Percentiles rank a stretch among this genome's conserved stretches.
Evolutionary conservation across 2,329 filamentous ascomycete species (phyloP).

Genomic region (Fusarium sp.): DNA sequence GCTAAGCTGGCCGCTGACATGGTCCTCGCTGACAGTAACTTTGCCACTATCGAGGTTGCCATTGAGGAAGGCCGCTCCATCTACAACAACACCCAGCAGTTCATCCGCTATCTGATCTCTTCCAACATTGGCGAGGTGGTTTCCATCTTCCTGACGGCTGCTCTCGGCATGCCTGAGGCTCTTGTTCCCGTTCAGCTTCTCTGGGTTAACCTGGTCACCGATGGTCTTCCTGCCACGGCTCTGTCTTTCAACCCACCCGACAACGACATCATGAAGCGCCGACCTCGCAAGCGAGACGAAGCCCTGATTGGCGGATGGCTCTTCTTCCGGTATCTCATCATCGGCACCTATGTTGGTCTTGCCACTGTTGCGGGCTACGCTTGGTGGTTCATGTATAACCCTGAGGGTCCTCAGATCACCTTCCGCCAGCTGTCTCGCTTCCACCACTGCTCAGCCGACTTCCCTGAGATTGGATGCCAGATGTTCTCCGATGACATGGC

Average conservation of each 20-base stretch:
- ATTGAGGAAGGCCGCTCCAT: constrained; percentile 98
- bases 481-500: constrained; percentile 92
- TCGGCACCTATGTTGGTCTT: constrained; percentile 93
- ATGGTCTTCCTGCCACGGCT: constrained; percentile 95
- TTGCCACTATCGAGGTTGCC: constrained; percentile 95
- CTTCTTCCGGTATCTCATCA: constrained; percentile 97
- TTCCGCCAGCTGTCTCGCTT: constrained; percentile 93
- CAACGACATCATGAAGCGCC: constrained; percentile 95
- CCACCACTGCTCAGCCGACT: constrained; percentile 88
- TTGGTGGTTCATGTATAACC: constrained; percentile 99
- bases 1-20: constrained; percentile 97
- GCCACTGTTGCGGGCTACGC: constrained; percentile 97
- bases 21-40: constrained; percentile 98
- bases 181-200: constrained; percentile 96
- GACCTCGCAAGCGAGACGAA: constrained; percentile 92
- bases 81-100: constrained; percentile 99
- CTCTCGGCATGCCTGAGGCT: constrained; percentile 96
- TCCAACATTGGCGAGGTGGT: constrained; percentile 99
- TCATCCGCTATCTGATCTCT: constrained; percentile 98
- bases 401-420: constrained; percentile 87
- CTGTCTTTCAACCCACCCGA: constrained; percentile 99
- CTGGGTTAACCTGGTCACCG: constrained; percentile 98
- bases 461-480: constrained; percentile 88
- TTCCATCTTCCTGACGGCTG: constrained; percentile 97
- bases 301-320: constrained; percentile 93